Evolutionary conservation across 2,329 filamentous ascomycete species (phyloP), one percentile per base, ranked within the genome.

Genomic region (Myotisia sp.): DNA sequence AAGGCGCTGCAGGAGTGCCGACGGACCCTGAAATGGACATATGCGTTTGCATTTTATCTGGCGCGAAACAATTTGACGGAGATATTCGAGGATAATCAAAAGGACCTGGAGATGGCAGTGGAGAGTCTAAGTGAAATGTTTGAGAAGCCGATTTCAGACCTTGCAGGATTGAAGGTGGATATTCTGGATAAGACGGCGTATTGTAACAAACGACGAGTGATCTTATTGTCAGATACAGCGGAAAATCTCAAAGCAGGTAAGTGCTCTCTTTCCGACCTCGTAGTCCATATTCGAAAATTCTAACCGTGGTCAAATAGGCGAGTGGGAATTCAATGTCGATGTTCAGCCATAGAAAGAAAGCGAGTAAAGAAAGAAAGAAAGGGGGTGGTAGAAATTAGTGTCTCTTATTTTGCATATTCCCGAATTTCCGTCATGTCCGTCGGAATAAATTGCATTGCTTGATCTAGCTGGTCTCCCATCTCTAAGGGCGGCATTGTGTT

Each of bases 21-120:
- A n/a, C 87, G 95, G 61, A 98, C 90, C 0, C 68, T 98, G 4
- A 98, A 98, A 63, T 98, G 90, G 90, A 98, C 90, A 0, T 98
- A 98, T 50, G 90, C 90, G 0, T 98, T 98, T 59, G 90, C 90
- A 1, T 98, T 90, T 55, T 98, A 98, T 53, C 74, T 98, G n/a
- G 79, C 79, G 2, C 76, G 84, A 37, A 95, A 94, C 67, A 95
- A 98, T 52, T 64, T 90, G 37, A 95, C 90, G 0, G 83, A 87
- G 53, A 95, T 98, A 35, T 98, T 98, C 40, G 90, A 98, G 56
- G 86, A 95, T 56, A 98, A 98, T 55, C 90, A 98, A 52, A 93
- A 93, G 58, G 90, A 98, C 53, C 63, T 98, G 16, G 90, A 98
- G 58, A 80, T 98, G 75, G 87, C 90, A 0, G 90, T 95, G 1